Base-by-base conservation (phyloP, 1,139 yeast genomes). In the Suhomyces kunorum region DNA sequence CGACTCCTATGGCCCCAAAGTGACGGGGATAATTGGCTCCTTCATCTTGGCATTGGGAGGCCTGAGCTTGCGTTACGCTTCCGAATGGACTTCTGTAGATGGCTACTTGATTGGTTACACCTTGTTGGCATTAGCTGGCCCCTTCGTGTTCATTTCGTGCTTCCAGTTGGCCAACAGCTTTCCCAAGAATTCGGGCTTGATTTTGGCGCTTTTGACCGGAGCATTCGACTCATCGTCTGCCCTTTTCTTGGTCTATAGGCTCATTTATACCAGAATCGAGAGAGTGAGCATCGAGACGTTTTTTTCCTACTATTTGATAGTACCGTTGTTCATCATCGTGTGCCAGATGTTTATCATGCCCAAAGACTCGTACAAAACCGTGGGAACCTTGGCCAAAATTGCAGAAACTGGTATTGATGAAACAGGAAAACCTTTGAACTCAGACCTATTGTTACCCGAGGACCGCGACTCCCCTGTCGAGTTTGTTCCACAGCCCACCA, bases 331-430 rank as follows among this genome's bases (percentile, higher is more conserved):
- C 57, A 87, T 89, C 34, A 63, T 86, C 9, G 31, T 80, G 1
- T 86, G 92, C 51, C 96, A 88, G 60, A 27, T 83, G 7, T 70
- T 80, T 28, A 66, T 89, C 20, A 88, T 90, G 96, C 97, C 97
- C 6, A 66, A 56, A 17, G 76, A 78, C 35, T 81, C 90, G 1
- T 87, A 87, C 63, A 84, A 84, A 56, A 82, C 90, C 0, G 68
- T 80, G 29, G 87, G 82, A 2, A 74, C 80, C 1, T 72, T 83
- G 42, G 85, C 85, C 17, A 81, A 82, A 52, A 71, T 83, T 38
- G 80, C 81, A 6, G 83, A 81, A 53, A 83, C 83, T 38, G 87
- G 87, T 12, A 70, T 83, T 18, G 88, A 83, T 61, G 87, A 83
- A 52, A 63, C 74, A 2, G 83, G 82, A 3, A 62, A 61, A 41